A percentile compares a stretch with the other conserved stretches of the same genome.
Evolutionary conservation across 2,329 filamentous ascomycete genomes (phyloP).

Genomic region (Leptosphaerulina australis): DNA sequence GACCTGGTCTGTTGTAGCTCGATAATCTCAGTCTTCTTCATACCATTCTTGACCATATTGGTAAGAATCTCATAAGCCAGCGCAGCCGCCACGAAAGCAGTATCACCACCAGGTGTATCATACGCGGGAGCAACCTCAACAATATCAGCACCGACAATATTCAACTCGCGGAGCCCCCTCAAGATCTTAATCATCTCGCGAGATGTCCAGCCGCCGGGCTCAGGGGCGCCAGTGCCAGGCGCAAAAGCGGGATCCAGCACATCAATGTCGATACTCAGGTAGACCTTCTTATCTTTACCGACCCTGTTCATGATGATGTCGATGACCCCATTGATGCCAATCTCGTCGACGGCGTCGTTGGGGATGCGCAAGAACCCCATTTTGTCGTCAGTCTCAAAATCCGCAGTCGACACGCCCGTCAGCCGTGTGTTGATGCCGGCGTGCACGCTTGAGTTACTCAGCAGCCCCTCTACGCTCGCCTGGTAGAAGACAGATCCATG

Average conservation of each 20-base stretch:
- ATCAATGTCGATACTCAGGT: constrained; percentile 60
- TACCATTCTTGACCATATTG: too few relatives aligned
- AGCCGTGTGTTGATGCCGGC: constrained; percentile 6
- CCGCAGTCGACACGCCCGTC: background rate
- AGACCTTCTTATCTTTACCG: constrained; percentile 56
- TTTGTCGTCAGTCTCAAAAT: background rate
- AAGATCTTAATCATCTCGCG: constrained; percentile 62
- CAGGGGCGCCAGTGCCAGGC: constrained; percentile 61
- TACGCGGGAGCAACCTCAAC: constrained; percentile 59
- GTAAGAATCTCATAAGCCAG: too few relatives aligned
- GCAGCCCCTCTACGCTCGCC: background rate
- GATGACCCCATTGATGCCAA: constrained; percentile 53
- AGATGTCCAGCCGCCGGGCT: constrained; percentile 63
- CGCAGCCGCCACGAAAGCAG: too few relatives aligned
- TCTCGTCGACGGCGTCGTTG: constrained; percentile 33
- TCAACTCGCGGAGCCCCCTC: constrained; percentile 59
- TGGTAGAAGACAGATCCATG: constrained; percentile 4
- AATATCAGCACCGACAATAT: constrained; percentile 62
- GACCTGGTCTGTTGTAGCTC: too few relatives aligned
- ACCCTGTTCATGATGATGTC: constrained; percentile 53
- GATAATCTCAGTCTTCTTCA: too few relatives aligned
- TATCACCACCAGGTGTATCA: too few relatives aligned
- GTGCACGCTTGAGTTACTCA: constrained; percentile 4
- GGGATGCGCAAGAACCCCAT: too few relatives aligned
- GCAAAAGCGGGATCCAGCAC: constrained; percentile 59